Percentiles rank a stretch among this genome's conserved stretches.
These are phyloP conservation scores for Pythium biforme DNA, from an alignment of 352 stramenopile genomes.

Conservation along the genomic window DNA sequence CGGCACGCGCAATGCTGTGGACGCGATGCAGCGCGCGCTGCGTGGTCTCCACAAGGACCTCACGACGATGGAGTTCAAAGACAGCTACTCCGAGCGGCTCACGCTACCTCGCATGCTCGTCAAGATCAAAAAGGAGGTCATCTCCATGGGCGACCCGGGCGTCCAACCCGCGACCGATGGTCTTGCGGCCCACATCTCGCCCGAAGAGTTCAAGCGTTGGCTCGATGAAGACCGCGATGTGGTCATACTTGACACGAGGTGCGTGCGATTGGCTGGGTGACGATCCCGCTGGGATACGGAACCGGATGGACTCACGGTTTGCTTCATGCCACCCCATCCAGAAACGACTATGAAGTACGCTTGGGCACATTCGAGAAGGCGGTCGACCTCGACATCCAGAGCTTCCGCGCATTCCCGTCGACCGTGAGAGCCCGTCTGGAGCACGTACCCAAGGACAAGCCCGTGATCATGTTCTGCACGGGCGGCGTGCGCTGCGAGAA, in stretches of 20 bases:
- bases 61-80: conserved; percentile 56
- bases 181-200: conserved; percentile 52
- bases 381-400: conserved; percentile 67
- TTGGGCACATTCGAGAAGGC: conserved; percentile 74
- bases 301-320: conserved; percentile 3
- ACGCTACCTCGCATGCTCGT: conserved; percentile 70
- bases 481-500: conserved; percentile 76
- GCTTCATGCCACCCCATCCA: no score
- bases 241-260: conserved; percentile 68
- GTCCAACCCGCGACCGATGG: conserved; percentile 48
- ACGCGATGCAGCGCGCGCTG: conserved; percentile 51
- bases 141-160: conserved; percentile 57
- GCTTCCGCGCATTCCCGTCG: conserved; percentile 59
- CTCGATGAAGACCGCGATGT: conserved; percentile 66
- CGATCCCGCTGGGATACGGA: no score
- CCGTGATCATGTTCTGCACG: conserved; percentile 83
- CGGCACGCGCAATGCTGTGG: conserved; percentile 38
- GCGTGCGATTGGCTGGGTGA: conserved; percentile 20
- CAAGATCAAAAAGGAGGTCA: conserved; percentile 77
- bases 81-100: conserved; percentile 51
- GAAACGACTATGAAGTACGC: conserved; percentile 78
- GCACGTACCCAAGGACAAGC: conserved; percentile 61
- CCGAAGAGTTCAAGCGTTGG: conserved; percentile 68
- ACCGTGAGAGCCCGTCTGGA: conserved; percentile 40
- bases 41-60: conserved; percentile 39